These are phyloP conservation scores for Fusarium penzigii DNA, from an alignment of 2,329 filamentous ascomycete species.

Conservation along the genomic window DNA sequence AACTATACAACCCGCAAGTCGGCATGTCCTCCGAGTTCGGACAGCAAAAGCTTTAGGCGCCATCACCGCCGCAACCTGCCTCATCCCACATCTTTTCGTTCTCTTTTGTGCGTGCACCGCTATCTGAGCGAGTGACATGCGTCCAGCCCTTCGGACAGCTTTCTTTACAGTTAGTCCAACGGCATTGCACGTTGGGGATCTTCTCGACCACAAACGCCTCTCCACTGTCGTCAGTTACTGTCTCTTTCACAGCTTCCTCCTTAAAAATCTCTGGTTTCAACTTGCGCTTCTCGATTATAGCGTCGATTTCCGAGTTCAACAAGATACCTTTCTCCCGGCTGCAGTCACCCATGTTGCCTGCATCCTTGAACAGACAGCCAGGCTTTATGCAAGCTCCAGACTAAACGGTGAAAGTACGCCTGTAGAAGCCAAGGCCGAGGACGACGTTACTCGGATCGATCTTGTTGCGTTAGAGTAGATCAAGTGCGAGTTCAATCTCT, in stretches of 20 bases:
- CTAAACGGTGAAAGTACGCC: slow-evolving; percentile 12
- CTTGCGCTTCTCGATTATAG: neutral
- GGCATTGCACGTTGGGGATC: slow-evolving; percentile 6
- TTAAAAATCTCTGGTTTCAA: neutral
- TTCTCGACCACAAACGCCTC: too few relatives aligned
- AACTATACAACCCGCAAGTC: slow-evolving; percentile 7
- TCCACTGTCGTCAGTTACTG: too few relatives aligned
- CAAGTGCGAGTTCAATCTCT: slow-evolving; percentile 5
- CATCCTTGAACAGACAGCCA: slow-evolving; percentile 4
- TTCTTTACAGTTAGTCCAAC: slow-evolving; percentile 12
- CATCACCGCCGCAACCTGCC: slow-evolving; percentile 6
- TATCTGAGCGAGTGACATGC: slow-evolving; percentile 2
- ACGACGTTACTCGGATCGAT: slow-evolving; percentile 4
- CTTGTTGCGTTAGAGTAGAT: slow-evolving; percentile 13
- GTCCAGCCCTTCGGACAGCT: slow-evolving; percentile 9
- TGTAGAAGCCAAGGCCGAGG: slow-evolving; percentile 11
- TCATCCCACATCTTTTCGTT: slow-evolving; percentile 11
- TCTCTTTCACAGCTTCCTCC: slow-evolving; percentile 7
- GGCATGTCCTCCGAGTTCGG: slow-evolving; percentile 4
- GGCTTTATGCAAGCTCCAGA: neutral
- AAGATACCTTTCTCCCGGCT: slow-evolving; percentile 5
- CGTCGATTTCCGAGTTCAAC: slow-evolving; percentile 6
- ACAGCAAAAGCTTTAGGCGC: slow-evolving; percentile 9
- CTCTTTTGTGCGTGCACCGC: neutral
- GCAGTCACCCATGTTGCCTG: neutral